Evolutionary conservation across 192 early-diverging fungal genomes (phyloP).

Genomic region (Gaertneriomyces sp.): DNA sequence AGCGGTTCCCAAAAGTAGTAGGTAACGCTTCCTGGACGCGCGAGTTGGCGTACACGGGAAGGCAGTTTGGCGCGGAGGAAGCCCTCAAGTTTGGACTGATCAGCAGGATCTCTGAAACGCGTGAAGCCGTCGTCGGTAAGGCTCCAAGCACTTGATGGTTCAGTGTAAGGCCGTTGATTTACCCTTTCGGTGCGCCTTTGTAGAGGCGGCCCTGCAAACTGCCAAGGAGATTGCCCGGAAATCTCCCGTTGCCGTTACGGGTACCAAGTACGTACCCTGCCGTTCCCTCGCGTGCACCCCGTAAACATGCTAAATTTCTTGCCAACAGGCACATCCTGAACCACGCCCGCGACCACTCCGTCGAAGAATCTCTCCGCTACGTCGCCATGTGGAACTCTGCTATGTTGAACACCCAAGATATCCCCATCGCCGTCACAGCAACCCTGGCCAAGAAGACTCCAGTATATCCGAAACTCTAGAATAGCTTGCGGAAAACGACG

Average conservation of each 20-base stretch:
- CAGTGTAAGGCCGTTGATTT: background rate
- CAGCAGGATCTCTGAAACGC: slow-evolving; percentile 44
- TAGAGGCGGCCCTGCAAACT: slow-evolving; percentile 61
- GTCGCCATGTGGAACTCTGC: slow-evolving; percentile 83
- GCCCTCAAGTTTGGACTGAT: slow-evolving; percentile 62
- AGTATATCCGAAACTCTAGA: slow-evolving; percentile 49
- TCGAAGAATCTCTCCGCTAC: slow-evolving; percentile 83
- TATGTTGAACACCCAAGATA: slow-evolving; percentile 72
- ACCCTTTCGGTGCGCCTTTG: background rate
- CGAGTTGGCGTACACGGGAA: slow-evolving; percentile 83
- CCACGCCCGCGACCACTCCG: slow-evolving; percentile 88
- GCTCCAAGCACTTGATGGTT: too few species aligned
- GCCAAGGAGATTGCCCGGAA: slow-evolving; percentile 80
- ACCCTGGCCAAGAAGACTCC: slow-evolving; percentile 47
- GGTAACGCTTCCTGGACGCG: slow-evolving; percentile 88
- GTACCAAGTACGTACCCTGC: slow-evolving; percentile 72
- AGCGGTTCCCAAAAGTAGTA: slow-evolving; percentile 93
- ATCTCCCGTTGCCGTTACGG: slow-evolving; percentile 79
- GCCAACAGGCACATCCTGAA: slow-evolving; percentile 48
- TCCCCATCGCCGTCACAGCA: slow-evolving; percentile 41
- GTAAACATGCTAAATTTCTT: too few species aligned
- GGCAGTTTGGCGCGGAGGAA: slow-evolving; percentile 64
- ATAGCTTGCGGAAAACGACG: background rate
- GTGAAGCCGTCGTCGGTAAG: slow-evolving; percentile 51
- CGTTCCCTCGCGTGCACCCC: too few species aligned